A percentile compares a stretch with the other conserved stretches of the same genome.
phyloP scores from a whole-genome alignment of 768 basidiomycete species.

The Serendipita sp. region DNA sequence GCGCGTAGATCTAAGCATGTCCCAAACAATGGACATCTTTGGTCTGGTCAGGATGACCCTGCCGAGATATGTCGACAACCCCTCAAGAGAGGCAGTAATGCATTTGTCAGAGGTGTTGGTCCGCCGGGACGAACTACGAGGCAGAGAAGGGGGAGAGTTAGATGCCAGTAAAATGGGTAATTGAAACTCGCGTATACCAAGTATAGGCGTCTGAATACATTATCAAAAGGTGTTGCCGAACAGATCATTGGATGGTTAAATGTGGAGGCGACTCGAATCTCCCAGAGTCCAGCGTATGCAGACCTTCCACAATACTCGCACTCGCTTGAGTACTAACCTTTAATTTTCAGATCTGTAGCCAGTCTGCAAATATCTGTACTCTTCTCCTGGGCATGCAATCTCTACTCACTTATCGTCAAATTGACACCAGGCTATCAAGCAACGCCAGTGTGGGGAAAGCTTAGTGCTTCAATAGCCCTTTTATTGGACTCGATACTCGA shows the following conservation, averaged over 20 bases:
- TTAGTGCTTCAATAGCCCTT: slow-evolving; percentile 40
- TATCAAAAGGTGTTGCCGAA: slow-evolving; percentile 19
- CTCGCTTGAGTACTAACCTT: slow-evolving; percentile 11
- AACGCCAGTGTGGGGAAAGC: slow-evolving; percentile 32
- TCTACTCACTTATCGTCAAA: slow-evolving; percentile 38
- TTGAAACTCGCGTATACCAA: too few species aligned
- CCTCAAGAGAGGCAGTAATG: slow-evolving; percentile 58
- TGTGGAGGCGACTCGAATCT: slow-evolving; percentile 42
- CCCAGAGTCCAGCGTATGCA: slow-evolving; percentile 22
- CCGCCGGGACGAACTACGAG: slow-evolving; percentile 40
- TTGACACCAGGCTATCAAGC: slow-evolving; percentile 28
- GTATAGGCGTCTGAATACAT: slow-evolving; percentile 15
- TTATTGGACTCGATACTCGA: slow-evolving; percentile 44
- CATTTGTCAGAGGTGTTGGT: slow-evolving; percentile 47
- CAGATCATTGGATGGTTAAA: slow-evolving; percentile 63
- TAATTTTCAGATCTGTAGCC: slow-evolving; percentile 29
- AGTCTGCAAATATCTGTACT: slow-evolving; percentile 49
- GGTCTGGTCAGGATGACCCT: slow-evolving; percentile 57
- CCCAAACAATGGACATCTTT: slow-evolving; percentile 54
- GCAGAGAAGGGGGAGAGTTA: slow-evolving; percentile 22
- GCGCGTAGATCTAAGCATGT: slow-evolving; percentile 36
- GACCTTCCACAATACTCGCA: background rate
- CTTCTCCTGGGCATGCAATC: slow-evolving; percentile 49
- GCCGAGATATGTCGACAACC: slow-evolving; percentile 56
- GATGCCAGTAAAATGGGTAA: slow-evolving; percentile 34